Percentiles rank a stretch among this genome's conserved stretches.
Conservation (phyloP, 2,329 filamentous ascomycete species). For the Aureobasidium leucospermi region DNA sequence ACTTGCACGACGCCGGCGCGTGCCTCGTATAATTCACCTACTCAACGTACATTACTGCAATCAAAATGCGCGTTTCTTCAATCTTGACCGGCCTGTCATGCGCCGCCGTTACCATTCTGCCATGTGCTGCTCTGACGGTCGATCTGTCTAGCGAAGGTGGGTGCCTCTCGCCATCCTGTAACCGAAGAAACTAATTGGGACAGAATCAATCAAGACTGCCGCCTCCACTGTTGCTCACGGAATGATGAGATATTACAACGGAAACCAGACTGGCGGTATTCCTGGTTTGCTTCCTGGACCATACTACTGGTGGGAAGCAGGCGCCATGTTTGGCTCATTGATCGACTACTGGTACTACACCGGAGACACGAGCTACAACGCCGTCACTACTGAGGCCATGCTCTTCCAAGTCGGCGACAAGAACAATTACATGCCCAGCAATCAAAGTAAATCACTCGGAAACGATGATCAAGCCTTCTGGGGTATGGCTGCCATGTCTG, state of each 20-base stretch:
- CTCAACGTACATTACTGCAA: not conserved
- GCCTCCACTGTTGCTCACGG: slow-evolving; percentile 38
- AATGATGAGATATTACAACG: slow-evolving; percentile 47
- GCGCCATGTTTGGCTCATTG: slow-evolving; percentile 55
- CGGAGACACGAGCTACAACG: slow-evolving; percentile 57
- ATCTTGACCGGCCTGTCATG: slow-evolving; percentile 14
- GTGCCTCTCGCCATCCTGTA: not conserved
- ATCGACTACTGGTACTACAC: slow-evolving; percentile 66
- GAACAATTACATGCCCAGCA: slow-evolving; percentile 50
- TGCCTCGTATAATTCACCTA: not conserved
- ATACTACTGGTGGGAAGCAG: slow-evolving; percentile 69
- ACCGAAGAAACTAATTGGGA: not conserved
- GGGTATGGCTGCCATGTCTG: slow-evolving; percentile 50
- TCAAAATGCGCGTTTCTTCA: slow-evolving; percentile 17
- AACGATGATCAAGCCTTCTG: slow-evolving; percentile 52
- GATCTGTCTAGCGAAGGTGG: slow-evolving; percentile 19
- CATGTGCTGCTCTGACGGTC: slow-evolving; percentile 17
- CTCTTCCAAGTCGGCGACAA: slow-evolving; percentile 53
- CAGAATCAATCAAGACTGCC: slow-evolving; percentile 38
- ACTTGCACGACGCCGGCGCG: not conserved
- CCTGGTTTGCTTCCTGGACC: slow-evolving; percentile 54
- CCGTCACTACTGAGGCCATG: slow-evolving; percentile 49
- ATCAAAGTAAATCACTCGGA: slow-evolving; percentile 34
- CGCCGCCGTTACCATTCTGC: slow-evolving; percentile 16
- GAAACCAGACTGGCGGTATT: slow-evolving; percentile 43